Conservation (phyloP, 306 rosid species). For the Purshia tridentata region DNA sequence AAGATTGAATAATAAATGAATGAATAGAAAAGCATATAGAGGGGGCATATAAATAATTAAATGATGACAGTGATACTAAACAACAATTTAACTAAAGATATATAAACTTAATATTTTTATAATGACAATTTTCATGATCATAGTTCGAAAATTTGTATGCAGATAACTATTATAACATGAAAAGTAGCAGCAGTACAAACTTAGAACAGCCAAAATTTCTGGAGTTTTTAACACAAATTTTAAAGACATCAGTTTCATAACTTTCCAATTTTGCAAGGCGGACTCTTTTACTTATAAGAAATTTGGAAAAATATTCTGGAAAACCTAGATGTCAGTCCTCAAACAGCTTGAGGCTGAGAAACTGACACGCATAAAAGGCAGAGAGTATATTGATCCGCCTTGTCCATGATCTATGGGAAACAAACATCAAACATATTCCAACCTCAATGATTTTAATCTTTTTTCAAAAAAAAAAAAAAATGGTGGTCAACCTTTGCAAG, state of each 20-base stretch:
- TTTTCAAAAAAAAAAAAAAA: not conserved
- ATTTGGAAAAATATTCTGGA: not conserved
- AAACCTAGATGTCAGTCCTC: not conserved
- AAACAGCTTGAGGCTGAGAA: not conserved
- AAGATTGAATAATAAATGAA: not conserved
- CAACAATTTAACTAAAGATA: no score
- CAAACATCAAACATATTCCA: not conserved
- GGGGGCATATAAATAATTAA: no score
- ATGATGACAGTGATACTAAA: no score
- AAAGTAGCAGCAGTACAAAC: not conserved
- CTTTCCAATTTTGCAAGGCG: not conserved
- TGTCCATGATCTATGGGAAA: not conserved
- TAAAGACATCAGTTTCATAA: no score
- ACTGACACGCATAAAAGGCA: not conserved
- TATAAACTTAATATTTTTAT: no score
- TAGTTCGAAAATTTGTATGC: no score
- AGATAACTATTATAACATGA: no score
- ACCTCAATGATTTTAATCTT: not conserved
- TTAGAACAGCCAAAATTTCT: no score
- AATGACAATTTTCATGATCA: no score
- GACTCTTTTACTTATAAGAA: not conserved
- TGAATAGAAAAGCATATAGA: no score
- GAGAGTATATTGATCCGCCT: not conserved
- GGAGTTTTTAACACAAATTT: no score
- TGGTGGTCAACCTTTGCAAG: conserved; percentile 57